Evolutionary conservation across 228 moss, liverwort and hornwort species (phyloP), one percentile per base, ranked within the genome.

Genomic region (Sphagnum fallax): DNA sequence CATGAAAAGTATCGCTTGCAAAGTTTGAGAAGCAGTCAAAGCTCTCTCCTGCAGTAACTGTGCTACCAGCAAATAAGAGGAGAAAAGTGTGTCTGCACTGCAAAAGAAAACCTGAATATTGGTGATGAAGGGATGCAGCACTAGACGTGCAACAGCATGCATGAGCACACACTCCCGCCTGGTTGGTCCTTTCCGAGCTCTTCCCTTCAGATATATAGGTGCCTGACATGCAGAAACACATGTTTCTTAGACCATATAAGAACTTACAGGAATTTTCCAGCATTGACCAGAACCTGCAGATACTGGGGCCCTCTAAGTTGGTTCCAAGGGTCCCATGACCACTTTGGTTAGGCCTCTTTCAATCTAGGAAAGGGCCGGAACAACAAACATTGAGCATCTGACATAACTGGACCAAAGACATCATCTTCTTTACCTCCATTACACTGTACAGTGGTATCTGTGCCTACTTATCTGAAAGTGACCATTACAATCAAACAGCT

Each of bases 81-180:
- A 32, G 2, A 32, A 32, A 3, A 16, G 16, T 2, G 32, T 2
- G 32, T 32, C 32, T 32, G 32, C 32, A 32, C 32, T 32, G 32
- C 32, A 32, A 32, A 50, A 50, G 57, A 13, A 50, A 60, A 94
- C 94, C 91, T 95, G 92, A 64, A 92, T 91, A 72, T 95, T 95
- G 49, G 92, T 95, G 66, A 95, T 85, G 62, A 83, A 85, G 62
- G 95, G 95, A 81, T 95, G 88, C 72, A 95, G 85, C 69, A 87
- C 82, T 57, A 89, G 77, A 65, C 94, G 87, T 51, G 88, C 85
- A 62, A 94, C 81, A 14, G 94, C 83, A 66, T 91, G 91, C 91
- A 94, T 91, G 70, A 95, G 65, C 52, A 95, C 85, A 74, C 90
- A 91, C 77, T 95, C 95, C 62, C 92, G 90, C 85, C 91, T 92